These are phyloP conservation scores for Hyaloscypha variabilis DNA, from an alignment of 495 filamentous ascomycete genomes.

Conservation along the genomic window DNA sequence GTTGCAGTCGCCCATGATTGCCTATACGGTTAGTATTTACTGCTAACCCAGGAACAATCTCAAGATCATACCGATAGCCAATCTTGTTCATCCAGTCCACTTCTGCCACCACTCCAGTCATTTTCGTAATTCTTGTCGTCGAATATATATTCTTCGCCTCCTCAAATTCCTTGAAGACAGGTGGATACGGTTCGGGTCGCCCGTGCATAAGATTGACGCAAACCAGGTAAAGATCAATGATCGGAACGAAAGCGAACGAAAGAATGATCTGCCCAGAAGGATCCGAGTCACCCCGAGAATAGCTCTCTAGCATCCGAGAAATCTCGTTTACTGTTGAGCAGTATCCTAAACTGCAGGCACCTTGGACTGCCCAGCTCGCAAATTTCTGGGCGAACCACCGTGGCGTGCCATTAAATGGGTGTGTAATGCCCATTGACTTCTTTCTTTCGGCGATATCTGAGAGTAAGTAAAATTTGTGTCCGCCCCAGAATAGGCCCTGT, in stretches of 20 bases:
- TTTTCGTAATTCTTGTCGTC: slow-evolving; percentile 46
- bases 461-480: slow-evolving; percentile 3
- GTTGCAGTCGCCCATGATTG: slow-evolving; percentile 45
- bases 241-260: slow-evolving; percentile 23
- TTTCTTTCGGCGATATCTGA: slow-evolving; percentile 11
- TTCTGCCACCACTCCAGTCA: slow-evolving; percentile 37
- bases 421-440: not conserved
- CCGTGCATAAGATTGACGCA: slow-evolving; percentile 42
- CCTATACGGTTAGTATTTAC: slow-evolving; percentile 41
- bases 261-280: slow-evolving; percentile 11
- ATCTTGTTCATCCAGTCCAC: slow-evolving; percentile 39
- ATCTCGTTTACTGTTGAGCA: not conserved
- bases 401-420: not conserved
- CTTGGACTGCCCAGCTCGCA: not conserved
- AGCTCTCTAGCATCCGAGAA: not conserved
- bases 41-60: not conserved
- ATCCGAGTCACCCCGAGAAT: slow-evolving; percentile 5
- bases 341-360: not conserved
- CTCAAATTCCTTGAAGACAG: slow-evolving; percentile 46
- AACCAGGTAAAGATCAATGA: slow-evolving; percentile 13
- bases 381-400: slow-evolving; percentile 1
- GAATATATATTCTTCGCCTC: slow-evolving; percentile 37
- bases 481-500: slow-evolving; percentile 7
- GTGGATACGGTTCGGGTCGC: slow-evolving; percentile 39
- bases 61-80: not conserved